These are phyloP conservation scores for Phytophthora tubulina DNA, from an alignment of 352 stramenopile genomes.

Conservation along the genomic window DNA sequence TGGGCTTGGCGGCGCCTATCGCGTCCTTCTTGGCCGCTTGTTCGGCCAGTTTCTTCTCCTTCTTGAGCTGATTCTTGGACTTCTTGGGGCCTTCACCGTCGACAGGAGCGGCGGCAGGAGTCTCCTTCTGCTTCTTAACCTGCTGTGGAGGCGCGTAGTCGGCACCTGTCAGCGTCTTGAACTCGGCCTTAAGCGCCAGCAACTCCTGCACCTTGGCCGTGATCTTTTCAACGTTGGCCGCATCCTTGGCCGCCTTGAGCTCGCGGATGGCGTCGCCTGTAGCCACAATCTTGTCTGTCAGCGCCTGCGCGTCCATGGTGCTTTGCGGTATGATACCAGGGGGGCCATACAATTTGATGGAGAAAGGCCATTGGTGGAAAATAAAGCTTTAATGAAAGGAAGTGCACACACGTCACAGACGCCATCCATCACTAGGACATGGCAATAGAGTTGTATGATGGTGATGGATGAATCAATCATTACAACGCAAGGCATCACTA, in stretches of 20 bases:
- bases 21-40: constrained; percentile 66
- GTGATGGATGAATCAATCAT: constrained; percentile 2
- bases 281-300: constrained; percentile 74
- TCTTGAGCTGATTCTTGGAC: constrained; percentile 90
- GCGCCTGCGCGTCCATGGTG: constrained; percentile 41
- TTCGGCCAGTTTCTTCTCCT: constrained; percentile 89
- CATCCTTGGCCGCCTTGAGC: constrained; percentile 83
- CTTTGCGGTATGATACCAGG: constrained; percentile 17
- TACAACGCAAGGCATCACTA: neutral
- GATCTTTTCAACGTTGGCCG: constrained; percentile 54
- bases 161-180: constrained; percentile 76
- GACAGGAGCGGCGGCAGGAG: constrained; percentile 11
- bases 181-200: constrained; percentile 80
- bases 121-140: constrained; percentile 50
- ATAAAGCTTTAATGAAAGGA: neutral
- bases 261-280: constrained; percentile 82
- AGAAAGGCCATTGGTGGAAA: constrained; percentile 44
- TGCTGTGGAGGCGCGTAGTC: constrained; percentile 68
- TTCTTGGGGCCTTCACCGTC: constrained; percentile 50
- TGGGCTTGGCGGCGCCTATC: constrained; percentile 39
- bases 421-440: neutral
- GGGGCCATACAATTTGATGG: constrained; percentile 27
- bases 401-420: constrained; percentile 29
- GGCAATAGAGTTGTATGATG: neutral
- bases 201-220: constrained; percentile 65